Evolutionary conservation across 257 asterid genomes (phyloP).

Genomic region (Penstemon eatonii): DNA sequence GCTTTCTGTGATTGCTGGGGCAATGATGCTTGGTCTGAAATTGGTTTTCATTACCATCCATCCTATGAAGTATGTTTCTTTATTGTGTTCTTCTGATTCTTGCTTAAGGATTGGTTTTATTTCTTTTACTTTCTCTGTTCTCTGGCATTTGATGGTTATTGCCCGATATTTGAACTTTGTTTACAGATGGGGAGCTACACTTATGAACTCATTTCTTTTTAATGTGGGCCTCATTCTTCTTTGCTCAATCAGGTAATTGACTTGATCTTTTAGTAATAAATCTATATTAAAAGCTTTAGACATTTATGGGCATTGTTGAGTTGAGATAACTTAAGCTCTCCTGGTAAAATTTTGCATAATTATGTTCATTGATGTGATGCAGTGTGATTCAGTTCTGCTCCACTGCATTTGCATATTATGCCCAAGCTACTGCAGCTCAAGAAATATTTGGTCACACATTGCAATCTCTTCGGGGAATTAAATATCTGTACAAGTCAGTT

Average conservation of each 20-base stretch:
- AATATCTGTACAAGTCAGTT: conserved; percentile 92
- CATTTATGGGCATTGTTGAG: conserved; percentile 3
- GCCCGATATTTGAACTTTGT: conserved; percentile 24
- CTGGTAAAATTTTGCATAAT: conserved; percentile 19
- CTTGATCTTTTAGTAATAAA: conserved; percentile 23
- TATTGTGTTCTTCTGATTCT: conserved; percentile 17
- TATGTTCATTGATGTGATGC: conserved; percentile 35
- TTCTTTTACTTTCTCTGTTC: background rate
- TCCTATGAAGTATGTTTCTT: conserved; percentile 83
- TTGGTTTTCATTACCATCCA: conserved; percentile 90
- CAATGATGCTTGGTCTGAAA: conserved; percentile 95
- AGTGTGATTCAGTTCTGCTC: conserved; percentile 99
- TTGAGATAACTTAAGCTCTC: conserved; percentile 7
- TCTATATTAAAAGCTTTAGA: conserved; percentile 14
- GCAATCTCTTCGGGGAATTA: conserved; percentile 97
- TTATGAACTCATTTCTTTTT: conserved; percentile 89
- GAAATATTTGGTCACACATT: conserved; percentile 96
- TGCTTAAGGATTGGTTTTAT: conserved; percentile 7
- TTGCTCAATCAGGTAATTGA: conserved; percentile 81
- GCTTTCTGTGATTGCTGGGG: conserved; percentile 96
- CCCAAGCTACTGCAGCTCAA: conserved; percentile 99
- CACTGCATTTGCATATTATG: conserved; percentile 92
- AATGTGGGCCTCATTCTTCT: conserved; percentile 93
- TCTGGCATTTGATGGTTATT: conserved; percentile 18
- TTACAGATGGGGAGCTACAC: conserved; percentile 93